phyloP scores from a whole-genome alignment of 2,329 filamentous ascomycete species.

The Rutstroemia sp. region DNA sequence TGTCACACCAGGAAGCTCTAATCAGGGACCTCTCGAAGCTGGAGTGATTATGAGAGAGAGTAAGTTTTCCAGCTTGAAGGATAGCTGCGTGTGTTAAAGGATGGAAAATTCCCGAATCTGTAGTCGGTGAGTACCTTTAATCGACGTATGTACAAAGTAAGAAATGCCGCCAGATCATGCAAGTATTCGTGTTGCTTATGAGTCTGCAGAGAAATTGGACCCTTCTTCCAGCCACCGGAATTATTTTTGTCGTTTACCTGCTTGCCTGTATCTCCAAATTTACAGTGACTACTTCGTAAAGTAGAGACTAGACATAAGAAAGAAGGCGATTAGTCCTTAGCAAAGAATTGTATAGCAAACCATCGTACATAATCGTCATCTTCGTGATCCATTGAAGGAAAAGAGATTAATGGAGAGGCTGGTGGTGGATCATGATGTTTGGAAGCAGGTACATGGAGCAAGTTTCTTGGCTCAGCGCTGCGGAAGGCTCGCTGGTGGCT shows the following conservation, averaged over 20 bases:
- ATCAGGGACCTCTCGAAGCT: not conserved
- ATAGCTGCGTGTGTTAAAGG: not conserved
- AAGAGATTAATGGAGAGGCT: slow-evolving; percentile 9
- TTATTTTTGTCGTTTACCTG: not conserved
- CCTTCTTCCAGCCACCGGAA: slow-evolving; percentile 7
- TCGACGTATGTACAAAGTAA: not conserved
- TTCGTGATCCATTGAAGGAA: not conserved
- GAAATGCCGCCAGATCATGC: slow-evolving; percentile 4
- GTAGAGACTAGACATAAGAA: too few species aligned
- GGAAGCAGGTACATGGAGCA: not conserved
- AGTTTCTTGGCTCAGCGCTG: not conserved
- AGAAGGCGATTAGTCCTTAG: not conserved
- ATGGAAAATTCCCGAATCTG: not conserved
- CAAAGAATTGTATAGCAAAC: slow-evolving; percentile 1
- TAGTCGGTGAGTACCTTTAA: not conserved
- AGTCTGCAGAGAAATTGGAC: not conserved
- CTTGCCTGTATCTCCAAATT: not conserved
- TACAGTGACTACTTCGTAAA: not conserved
- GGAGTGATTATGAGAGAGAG: not conserved
- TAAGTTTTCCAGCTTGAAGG: not conserved
- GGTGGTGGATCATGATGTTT: not conserved
- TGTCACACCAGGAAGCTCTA: not conserved
- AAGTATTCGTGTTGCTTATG: slow-evolving; percentile 3
- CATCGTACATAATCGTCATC: not conserved
- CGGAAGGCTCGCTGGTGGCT: not conserved